These are phyloP conservation scores for Micractinium conductrix DNA, from an alignment of 139 green algal species.

Conservation along the genomic window DNA sequence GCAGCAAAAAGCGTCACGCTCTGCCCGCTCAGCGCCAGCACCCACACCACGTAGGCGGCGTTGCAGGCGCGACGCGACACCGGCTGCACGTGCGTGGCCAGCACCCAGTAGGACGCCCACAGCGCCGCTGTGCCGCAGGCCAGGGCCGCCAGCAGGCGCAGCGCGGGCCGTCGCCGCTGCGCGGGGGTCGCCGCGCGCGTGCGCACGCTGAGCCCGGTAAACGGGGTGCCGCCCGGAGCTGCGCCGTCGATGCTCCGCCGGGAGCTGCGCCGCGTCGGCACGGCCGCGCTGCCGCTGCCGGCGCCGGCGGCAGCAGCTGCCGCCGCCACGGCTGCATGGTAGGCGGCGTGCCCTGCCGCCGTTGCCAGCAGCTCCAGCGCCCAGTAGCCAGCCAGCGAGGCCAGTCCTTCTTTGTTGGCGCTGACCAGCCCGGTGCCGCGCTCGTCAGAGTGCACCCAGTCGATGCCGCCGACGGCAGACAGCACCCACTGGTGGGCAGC, in stretches of 20 bases:
- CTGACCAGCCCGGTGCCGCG: conserved; percentile 42
- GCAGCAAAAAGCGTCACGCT: conserved; percentile 46
- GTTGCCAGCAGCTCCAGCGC: conserved; percentile 64
- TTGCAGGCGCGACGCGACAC: conserved; percentile 83
- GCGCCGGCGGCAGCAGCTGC: background rate
- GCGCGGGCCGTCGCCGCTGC: background rate
- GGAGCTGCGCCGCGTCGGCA: no score
- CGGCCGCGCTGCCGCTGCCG: background rate
- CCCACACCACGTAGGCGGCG: conserved; percentile 80
- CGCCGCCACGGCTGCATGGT: background rate
- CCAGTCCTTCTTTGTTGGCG: conserved; percentile 89
- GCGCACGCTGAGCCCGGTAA: background rate
- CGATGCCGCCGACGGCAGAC: conserved; percentile 32
- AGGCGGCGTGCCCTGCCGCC: background rate
- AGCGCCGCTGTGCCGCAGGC: conserved; percentile 25
- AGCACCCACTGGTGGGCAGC: conserved; percentile 60
- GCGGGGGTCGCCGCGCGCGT: background rate
- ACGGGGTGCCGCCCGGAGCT: background rate
- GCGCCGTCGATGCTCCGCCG: background rate
- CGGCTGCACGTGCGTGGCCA: conserved; percentile 45
- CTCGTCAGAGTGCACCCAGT: conserved; percentile 52
- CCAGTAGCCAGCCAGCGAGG: conserved; percentile 78
- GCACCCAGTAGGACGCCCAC: conserved; percentile 42
- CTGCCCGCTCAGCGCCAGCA: conserved; percentile 62
- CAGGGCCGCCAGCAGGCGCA: conserved; percentile 29